phyloP scores from a whole-genome alignment of 306 rosid species.

The Hippophae rhamnoides region DNA sequence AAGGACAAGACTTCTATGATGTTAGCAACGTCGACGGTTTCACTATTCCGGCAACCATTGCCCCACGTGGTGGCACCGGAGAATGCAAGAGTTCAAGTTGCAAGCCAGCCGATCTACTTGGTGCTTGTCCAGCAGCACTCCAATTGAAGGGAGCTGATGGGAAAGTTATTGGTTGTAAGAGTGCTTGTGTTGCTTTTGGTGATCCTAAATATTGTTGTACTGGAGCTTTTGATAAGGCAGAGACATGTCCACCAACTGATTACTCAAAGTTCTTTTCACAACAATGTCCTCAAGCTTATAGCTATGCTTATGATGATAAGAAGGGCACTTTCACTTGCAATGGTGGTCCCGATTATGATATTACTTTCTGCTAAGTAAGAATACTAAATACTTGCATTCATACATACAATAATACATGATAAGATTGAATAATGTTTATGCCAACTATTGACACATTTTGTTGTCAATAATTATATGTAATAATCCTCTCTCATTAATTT shows the following conservation, averaged over 20 bases:
- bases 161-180: neutral
- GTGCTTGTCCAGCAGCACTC: neutral
- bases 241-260: no score
- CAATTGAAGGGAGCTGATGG: neutral
- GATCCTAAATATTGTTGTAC: neutral
- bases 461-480: no score
- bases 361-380: slow-evolving; percentile 37
- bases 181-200: neutral
- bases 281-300: slow-evolving; percentile 43
- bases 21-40: neutral
- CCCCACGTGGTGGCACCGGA: neutral
- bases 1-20: neutral
- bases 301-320: slow-evolving; percentile 53
- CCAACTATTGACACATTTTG: no score
- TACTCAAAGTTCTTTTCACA: no score
- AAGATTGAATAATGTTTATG: no score
- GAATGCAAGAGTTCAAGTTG: neutral
- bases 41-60: neutral
- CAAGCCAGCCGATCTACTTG: neutral
- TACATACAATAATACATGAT: no score
- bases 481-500: no score
- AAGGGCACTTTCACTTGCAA: slow-evolving; percentile 43
- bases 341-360: slow-evolving; percentile 29
- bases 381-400: no score
- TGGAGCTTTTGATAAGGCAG: no score